Conservation (phyloP, 176 grass and related monocot genomes). For the Rhipidocladum racemiflorum region DNA sequence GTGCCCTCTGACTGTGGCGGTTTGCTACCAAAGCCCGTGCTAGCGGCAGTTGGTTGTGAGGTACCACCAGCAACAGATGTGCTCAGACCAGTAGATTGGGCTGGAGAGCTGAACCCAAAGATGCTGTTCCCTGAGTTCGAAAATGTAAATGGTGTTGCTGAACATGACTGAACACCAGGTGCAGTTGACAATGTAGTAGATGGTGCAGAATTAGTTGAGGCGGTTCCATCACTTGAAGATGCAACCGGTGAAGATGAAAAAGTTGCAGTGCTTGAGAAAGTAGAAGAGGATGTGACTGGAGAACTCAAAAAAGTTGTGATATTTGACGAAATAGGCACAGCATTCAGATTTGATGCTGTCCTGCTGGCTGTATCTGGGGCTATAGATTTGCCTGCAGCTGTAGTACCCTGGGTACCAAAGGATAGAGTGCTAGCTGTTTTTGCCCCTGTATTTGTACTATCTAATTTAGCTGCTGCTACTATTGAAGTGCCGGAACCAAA, state of each 20-base stretch:
- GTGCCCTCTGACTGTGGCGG: conserved; percentile 22
- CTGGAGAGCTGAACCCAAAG: conserved; percentile 45
- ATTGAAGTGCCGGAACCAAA: conserved; percentile 35
- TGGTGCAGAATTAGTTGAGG: background rate
- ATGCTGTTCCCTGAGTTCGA: conserved; percentile 32
- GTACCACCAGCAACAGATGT: conserved; percentile 27
- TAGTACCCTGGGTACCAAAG: conserved; percentile 16
- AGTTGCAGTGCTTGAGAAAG: conserved; percentile 16
- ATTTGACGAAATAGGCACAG: conserved; percentile 13
- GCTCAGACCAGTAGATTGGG: conserved; percentile 37
- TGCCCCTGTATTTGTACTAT: background rate
- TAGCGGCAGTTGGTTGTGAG: conserved; percentile 28
- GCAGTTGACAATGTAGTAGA: conserved; percentile 30
- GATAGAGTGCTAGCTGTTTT: conserved; percentile 24
- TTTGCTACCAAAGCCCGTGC: conserved; percentile 37
- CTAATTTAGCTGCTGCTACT: conserved; percentile 37
- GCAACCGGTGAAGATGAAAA: conserved; percentile 18
- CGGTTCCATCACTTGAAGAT: conserved; percentile 23
- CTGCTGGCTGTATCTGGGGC: conserved; percentile 31
- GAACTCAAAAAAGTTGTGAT: conserved; percentile 20
- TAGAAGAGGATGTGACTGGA: conserved; percentile 5
- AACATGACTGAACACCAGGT: conserved; percentile 21
- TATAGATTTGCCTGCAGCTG: conserved; percentile 32
- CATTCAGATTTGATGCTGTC: conserved; percentile 12
- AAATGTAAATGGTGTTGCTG: conserved; percentile 40